Base-by-base conservation (phyloP, 352 stramenopile species). In the Pythium aquatile region DNA sequence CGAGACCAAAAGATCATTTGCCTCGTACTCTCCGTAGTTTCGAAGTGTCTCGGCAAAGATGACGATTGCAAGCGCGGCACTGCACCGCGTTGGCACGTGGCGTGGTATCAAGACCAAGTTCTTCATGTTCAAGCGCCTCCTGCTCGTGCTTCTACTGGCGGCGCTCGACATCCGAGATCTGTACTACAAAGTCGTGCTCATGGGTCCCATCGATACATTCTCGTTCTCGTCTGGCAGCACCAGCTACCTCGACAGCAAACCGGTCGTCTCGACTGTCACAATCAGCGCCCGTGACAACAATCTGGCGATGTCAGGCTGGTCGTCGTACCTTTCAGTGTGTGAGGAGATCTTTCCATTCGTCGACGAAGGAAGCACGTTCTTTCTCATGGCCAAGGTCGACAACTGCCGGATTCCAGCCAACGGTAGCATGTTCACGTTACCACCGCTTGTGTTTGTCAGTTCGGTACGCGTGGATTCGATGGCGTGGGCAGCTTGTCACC, bases 151-250 rank as follows among this genome's bases (percentile, higher is more conserved):
- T 48, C 40, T 66, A n/a, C 51, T 66, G 10, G 16, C 59, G 30
- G 40, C 2, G 3, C 55, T 68, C 14, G 61, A 68, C 46, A 49
- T 62, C 10, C 61, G 61, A n/a, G 61, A 68, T 26, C 46, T 68
- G 16, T 40, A 62, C 29, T 68, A 62, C 53, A 68, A 68, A 20
- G 10, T 48, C 29, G 35, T 44, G 4, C 47, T 32, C 40, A 33
- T 53, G 16, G 54, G 61, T 14, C 61, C 61, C 8, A n/a, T 32
- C 0, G 39, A 66, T 24, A 51, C 60, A 20, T 68, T 68, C 29
- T 48, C 61, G 2, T 68, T 68, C 42, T 14, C 26, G 4, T 52
- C 61, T 1, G 61, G 54, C 42, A 57, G 53, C 20, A 42, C 42
- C 35, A 58, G 28, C 44, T 42, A 51, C 20, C 32, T 62, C 29